Evolutionary conservation across 1,284 basidiomycete species (phyloP).

Genomic region (Peniophora sp.): DNA sequence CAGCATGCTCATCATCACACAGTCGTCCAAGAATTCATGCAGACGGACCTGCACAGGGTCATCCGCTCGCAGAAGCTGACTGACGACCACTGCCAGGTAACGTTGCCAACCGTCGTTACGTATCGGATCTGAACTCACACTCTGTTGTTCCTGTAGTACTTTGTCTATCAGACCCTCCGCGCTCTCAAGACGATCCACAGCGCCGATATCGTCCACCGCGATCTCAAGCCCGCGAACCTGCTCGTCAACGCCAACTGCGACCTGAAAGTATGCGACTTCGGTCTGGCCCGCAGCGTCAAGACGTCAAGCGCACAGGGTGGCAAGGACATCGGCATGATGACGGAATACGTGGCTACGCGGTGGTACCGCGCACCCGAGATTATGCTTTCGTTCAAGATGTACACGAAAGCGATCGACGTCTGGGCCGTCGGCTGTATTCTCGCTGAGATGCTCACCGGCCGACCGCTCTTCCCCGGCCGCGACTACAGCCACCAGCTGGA

Average conservation of each 20-base stretch:
- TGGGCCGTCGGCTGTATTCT: slow-evolving; percentile 89
- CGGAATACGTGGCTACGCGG: slow-evolving; percentile 79
- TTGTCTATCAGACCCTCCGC: slow-evolving; percentile 69
- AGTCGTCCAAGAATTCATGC: slow-evolving; percentile 89
- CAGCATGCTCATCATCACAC: slow-evolving; percentile 3
- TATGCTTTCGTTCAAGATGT: slow-evolving; percentile 87
- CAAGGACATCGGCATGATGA: slow-evolving; percentile 72
- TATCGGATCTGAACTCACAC: background rate
- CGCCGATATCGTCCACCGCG: slow-evolving; percentile 75
- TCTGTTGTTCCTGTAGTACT: slow-evolving; percentile 39
- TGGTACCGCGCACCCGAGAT: slow-evolving; percentile 87
- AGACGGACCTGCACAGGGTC: slow-evolving; percentile 86
- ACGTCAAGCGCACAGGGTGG: slow-evolving; percentile 53
- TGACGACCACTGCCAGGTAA: slow-evolving; percentile 83
- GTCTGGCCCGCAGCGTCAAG: slow-evolving; percentile 63
- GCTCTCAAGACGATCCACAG: slow-evolving; percentile 81
- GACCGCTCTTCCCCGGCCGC: slow-evolving; percentile 81
- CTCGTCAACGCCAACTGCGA: slow-evolving; percentile 83
- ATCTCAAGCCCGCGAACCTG: slow-evolving; percentile 78
- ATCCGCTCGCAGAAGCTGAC: slow-evolving; percentile 84
- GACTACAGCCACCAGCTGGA: slow-evolving; percentile 86
- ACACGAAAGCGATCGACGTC: slow-evolving; percentile 72
- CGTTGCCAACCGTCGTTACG: slow-evolving; percentile 5
- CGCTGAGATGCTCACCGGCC: slow-evolving; percentile 77
- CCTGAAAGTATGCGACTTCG: slow-evolving; percentile 82